These are phyloP conservation scores for Nicotiana rustica DNA, from an alignment of 305 asterid genomes.

Conservation along the genomic window DNA sequence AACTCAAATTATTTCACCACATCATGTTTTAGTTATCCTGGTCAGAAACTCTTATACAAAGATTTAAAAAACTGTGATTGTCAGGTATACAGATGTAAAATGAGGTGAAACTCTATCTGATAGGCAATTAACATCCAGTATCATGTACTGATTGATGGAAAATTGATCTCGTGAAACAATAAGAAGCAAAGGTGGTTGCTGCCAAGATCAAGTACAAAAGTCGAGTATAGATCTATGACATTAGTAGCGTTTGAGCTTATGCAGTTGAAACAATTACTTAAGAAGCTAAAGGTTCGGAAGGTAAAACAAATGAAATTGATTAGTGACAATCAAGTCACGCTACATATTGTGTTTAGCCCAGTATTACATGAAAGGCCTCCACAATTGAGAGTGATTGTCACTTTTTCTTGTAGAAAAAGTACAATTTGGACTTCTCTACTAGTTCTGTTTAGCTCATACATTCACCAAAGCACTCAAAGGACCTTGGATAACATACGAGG, in stretches of 20 bases:
- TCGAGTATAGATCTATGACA: background rate
- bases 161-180: background rate
- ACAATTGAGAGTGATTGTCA: background rate
- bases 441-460: background rate
- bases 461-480: background rate
- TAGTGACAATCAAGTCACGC: background rate
- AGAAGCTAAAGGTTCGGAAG: background rate
- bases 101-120: background rate
- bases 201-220: background rate
- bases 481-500: background rate
- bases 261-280: background rate
- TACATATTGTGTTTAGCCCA: background rate
- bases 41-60: background rate
- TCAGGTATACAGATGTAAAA: background rate
- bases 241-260: background rate
- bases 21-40: background rate
- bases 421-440: background rate
- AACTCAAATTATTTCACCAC: background rate
- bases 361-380: background rate
- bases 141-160: background rate
- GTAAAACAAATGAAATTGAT: background rate
- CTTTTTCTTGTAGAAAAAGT: background rate
- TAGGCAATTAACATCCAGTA: background rate
- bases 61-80: background rate
- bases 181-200: background rate